phyloP scores from a whole-genome alignment of 2,329 filamentous ascomycete species.

The Pezicula carpinea region DNA sequence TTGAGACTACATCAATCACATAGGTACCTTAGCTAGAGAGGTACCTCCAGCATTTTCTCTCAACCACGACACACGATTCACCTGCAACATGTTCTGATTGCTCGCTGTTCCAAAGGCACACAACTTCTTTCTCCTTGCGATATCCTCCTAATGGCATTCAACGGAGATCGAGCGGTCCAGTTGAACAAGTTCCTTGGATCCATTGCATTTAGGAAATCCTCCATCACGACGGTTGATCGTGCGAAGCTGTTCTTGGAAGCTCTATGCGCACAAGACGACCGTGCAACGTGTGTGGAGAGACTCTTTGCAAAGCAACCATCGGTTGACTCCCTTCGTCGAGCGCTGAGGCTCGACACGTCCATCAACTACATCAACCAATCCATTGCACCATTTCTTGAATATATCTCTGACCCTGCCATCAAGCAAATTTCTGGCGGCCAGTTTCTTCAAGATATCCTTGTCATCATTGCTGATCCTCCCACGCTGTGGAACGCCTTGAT shows the following conservation, averaged over 20 bases:
- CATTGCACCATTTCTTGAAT: conserved; percentile 3
- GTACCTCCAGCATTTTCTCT: conserved; percentile 2
- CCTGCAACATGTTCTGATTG: conserved; percentile 1
- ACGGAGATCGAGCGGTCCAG: conserved; percentile 3
- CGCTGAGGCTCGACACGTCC: conserved; percentile 2
- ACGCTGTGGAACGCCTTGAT: conserved; percentile 37
- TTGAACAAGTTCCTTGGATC: conserved; percentile 7
- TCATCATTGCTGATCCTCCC: conserved; percentile 29
- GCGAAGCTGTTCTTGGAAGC: conserved; percentile 40
- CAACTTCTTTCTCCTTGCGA: conserved; percentile 2
- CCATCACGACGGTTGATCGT: conserved; percentile 2
- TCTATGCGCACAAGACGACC: conserved; percentile 35
- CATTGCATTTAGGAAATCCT: conserved; percentile 2
- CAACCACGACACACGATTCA: conserved; percentile 2
- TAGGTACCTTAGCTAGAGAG: neutral
- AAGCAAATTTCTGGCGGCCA: conserved; percentile 5
- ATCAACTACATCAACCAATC: conserved; percentile 5
- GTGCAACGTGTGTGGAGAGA: conserved; percentile 34
- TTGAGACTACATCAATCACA: neutral
- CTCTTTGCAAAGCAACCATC: conserved; percentile 28
- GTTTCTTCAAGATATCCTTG: conserved; percentile 5
- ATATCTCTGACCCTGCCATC: conserved; percentile 2
- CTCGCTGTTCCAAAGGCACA: conserved; percentile 2
- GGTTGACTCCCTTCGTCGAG: conserved; percentile 1
- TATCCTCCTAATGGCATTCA: conserved; percentile 1